A percentile compares a stretch with the other conserved stretches of the same genome.
Conservation (phyloP, 129 eudicot species). For the Gnaphalium uliginosum region DNA sequence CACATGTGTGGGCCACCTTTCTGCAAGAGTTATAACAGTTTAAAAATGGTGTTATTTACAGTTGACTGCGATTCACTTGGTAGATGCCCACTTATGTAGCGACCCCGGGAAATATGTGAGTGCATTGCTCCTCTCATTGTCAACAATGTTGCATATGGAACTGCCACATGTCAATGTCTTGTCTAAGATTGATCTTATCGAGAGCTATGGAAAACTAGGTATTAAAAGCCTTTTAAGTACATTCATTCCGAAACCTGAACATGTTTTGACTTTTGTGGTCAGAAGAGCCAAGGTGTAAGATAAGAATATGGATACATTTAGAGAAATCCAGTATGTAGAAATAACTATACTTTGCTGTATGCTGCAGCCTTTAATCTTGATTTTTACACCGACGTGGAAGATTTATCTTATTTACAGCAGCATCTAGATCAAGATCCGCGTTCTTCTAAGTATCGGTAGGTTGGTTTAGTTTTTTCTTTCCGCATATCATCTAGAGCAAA, state of each 20-base stretch:
- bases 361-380: constrained; percentile 90
- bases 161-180: constrained; percentile 75
- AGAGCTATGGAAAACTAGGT: constrained; percentile 72
- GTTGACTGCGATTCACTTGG: constrained; percentile 86
- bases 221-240: constrained; percentile 18
- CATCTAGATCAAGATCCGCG: constrained; percentile 88
- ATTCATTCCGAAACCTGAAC: neutral
- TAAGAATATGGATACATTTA: neutral
- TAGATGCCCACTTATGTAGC: constrained; percentile 91
- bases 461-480: neutral
- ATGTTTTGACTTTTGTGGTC: constrained; percentile 16
- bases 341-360: neutral
- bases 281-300: neutral
- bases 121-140: constrained; percentile 87
- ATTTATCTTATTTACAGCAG: constrained; percentile 75
- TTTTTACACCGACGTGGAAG: constrained; percentile 88
- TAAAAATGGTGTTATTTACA: constrained; percentile 32
- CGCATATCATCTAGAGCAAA: constrained; percentile 21
- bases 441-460: constrained; percentile 75
- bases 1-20: constrained; percentile 3
- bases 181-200: constrained; percentile 89
- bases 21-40: constrained; percentile 9
- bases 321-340: neutral
- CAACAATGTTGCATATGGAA: constrained; percentile 89
- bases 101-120: constrained; percentile 93